Conservation (phyloP, 139 green algal genomes). For the Micromonas commoda region DNA sequence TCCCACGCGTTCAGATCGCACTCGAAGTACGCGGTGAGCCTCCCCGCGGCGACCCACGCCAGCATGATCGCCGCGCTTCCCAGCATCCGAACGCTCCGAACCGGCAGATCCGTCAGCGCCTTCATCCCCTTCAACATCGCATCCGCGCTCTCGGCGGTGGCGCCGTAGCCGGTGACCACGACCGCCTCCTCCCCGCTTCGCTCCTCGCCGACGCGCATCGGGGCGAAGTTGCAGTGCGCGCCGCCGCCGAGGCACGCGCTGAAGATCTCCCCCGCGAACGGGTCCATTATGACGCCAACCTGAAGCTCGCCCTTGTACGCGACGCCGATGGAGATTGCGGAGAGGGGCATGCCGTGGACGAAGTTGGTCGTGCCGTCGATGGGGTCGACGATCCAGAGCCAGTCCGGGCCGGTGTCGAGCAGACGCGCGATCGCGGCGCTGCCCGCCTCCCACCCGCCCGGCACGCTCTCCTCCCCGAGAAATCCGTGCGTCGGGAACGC, state of each 20-base stretch:
- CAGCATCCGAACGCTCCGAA: constrained; percentile 28
- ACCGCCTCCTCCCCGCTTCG: constrained; percentile 1
- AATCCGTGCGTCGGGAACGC: constrained; percentile 23
- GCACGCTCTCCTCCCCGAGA: constrained; percentile 30
- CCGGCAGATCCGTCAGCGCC: constrained; percentile 17
- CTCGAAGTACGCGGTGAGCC: constrained; percentile 26
- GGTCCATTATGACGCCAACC: constrained; percentile 26
- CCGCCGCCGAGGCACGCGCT: not conserved
- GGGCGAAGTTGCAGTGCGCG: not conserved
- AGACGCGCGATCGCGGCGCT: not conserved
- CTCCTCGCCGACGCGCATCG: constrained; percentile 9
- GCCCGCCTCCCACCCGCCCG: not conserved
- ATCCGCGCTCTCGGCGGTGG: not conserved
- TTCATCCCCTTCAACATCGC: constrained; percentile 11
- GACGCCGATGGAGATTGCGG: constrained; percentile 26
- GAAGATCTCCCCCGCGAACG: constrained; percentile 22
- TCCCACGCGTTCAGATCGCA: constrained; percentile 25
- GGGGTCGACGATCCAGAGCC: constrained; percentile 67
- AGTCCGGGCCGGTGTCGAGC: constrained; percentile 9
- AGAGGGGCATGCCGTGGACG: constrained; percentile 82
- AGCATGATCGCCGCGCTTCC: constrained; percentile 31
- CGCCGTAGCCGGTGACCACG: constrained; percentile 22
- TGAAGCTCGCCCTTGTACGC: constrained; percentile 12
- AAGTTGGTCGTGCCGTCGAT: constrained; percentile 93
- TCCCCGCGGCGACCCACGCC: constrained; percentile 27